Base-by-base conservation (phyloP, 2,329 filamentous ascomycete genomes). In the Cryphonectria japonica region DNA sequence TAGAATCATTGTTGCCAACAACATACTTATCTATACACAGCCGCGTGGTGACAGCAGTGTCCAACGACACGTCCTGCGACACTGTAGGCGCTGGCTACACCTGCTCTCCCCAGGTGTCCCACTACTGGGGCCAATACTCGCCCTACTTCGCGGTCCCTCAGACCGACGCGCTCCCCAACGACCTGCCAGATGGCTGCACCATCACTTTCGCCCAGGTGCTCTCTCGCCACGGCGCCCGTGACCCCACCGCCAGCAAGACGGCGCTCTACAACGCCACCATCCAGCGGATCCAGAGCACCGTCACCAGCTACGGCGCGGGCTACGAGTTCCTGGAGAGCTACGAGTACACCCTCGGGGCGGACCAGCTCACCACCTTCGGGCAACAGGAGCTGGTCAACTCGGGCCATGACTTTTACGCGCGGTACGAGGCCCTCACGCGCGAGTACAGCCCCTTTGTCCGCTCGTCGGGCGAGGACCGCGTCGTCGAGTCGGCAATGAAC, bases 101-200 rank as follows among this genome's bases (percentile, higher is more conserved):
- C 73, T 94, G 92, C 80, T 84, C 85, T 64, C 80, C 86, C 4
- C 79, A 86, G 43, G 85, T 91, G 61, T 88, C 89, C 1, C 91
- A 89, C 75, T 86, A 85, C 69, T 97, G 94, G 93, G 95, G 94
- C 69, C 94, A 95, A 79, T 97, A 97, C 80, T 92, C 93, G 26
- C 93, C 94, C 1, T 97, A 90, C 82, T 97, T 93, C 81, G 87
- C 91, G 0, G 91, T 95, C 0, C 86, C 90, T 8, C 67, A 69
- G 43, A 29, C 34, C 34, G 94, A 92, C 0, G 83, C 88, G 2
- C 88, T 93, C 66, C 83, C 88, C 22, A 76, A 85, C 8, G 83
- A 84, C 9, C 82, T 92, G 0, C 94, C 94, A 0, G 75, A 83
- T 0, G 85, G 84, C n/a, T 98, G 95, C 81, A 83, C 87, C 16